Evolutionary conservation across 2,329 filamentous ascomycete genomes (phyloP).

Genomic region (Periconia sp.): DNA sequence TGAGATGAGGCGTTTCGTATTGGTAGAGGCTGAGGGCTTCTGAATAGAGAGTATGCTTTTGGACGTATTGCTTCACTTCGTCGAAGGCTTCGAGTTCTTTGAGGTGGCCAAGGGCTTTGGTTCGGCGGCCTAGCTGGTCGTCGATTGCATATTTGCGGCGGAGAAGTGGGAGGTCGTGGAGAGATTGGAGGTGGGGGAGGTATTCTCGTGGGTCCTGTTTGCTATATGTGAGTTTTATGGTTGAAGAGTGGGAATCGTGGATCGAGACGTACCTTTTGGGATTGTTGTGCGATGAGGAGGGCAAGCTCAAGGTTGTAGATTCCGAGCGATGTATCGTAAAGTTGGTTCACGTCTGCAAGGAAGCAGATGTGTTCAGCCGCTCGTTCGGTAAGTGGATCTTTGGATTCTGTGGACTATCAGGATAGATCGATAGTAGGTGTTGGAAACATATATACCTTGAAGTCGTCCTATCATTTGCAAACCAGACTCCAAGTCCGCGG

Average conservation of each 20-base stretch:
- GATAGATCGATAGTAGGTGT: background rate
- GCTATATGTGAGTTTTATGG: background rate
- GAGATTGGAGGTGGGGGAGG: conserved; percentile 85
- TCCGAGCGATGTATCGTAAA: conserved; percentile 88
- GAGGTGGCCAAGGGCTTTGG: conserved; percentile 78
- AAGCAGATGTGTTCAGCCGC: conserved; percentile 98
- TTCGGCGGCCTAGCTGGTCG: conserved; percentile 74
- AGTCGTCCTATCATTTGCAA: conserved; percentile 77
- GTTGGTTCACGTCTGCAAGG: conserved; percentile 85
- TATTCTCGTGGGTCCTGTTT: conserved; percentile 82
- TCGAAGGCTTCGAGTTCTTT: conserved; percentile 73
- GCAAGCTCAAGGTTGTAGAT: conserved; percentile 90
- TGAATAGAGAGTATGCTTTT: conserved; percentile 78
- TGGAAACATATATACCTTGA: conserved; percentile 45
- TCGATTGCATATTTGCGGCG: conserved; percentile 84
- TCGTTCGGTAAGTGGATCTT: conserved; percentile 70
- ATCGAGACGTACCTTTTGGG: conserved; percentile 64
- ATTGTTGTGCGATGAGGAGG: conserved; percentile 89
- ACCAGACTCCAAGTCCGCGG: conserved; percentile 85
- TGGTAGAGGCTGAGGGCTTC: conserved; percentile 79
- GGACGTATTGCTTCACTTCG: conserved; percentile 75
- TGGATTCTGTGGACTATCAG: conserved; percentile 19
- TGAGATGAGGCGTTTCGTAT: conserved; percentile 70
- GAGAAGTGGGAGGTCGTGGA: conserved; percentile 72
- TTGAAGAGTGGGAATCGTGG: background rate